Percentiles rank a stretch among this genome's conserved stretches.
Conservation (phyloP, 2,329 filamentous ascomycete genomes). For the Cladosporium oxysporum region DNA sequence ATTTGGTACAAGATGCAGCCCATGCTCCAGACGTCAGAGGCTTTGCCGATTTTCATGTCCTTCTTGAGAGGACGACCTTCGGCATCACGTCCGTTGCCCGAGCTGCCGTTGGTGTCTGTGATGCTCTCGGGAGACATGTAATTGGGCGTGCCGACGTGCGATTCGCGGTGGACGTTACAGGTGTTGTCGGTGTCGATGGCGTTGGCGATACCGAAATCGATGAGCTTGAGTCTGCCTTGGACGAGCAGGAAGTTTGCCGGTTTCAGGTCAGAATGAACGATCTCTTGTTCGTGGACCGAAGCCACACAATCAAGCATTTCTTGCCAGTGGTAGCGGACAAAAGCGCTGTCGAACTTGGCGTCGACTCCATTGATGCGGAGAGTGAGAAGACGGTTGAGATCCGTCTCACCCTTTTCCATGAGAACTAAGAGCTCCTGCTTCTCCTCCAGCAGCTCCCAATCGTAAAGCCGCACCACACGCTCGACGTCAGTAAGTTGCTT, state of each 20-base stretch:
- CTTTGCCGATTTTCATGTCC: slow-evolving; percentile 93
- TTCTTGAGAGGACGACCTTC: slow-evolving; percentile 57
- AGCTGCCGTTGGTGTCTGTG: slow-evolving; percentile 73
- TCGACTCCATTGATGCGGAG: slow-evolving; percentile 67
- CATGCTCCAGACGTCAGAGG: slow-evolving; percentile 92
- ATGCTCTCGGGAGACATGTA: slow-evolving; percentile 98
- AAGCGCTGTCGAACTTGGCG: slow-evolving; percentile 79
- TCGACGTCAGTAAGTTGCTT: slow-evolving; percentile 81
- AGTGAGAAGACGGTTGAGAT: slow-evolving; percentile 82
- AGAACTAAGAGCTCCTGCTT: slow-evolving; percentile 87
- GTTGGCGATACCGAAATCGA: slow-evolving; percentile 98
- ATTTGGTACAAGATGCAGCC: slow-evolving; percentile 98
- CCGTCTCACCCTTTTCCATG: slow-evolving; percentile 96
- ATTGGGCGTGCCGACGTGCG: slow-evolving; percentile 92
- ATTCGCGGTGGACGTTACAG: slow-evolving; percentile 94
- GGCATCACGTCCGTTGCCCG: slow-evolving; percentile 45
- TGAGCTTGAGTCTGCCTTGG: slow-evolving; percentile 86
- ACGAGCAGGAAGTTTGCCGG: slow-evolving; percentile 96
- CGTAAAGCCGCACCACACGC: slow-evolving; percentile 84
- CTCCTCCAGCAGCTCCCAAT: slow-evolving; percentile 91
- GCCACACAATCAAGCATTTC: slow-evolving; percentile 97
- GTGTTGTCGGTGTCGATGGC: slow-evolving; percentile 95
- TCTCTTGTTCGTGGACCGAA: slow-evolving; percentile 83
- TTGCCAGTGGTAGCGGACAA: slow-evolving; percentile 98
- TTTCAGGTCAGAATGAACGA: slow-evolving; percentile 96